phyloP scores from a whole-genome alignment of 129 eudicot genomes.

The Smallanthus sonchifolius region DNA sequence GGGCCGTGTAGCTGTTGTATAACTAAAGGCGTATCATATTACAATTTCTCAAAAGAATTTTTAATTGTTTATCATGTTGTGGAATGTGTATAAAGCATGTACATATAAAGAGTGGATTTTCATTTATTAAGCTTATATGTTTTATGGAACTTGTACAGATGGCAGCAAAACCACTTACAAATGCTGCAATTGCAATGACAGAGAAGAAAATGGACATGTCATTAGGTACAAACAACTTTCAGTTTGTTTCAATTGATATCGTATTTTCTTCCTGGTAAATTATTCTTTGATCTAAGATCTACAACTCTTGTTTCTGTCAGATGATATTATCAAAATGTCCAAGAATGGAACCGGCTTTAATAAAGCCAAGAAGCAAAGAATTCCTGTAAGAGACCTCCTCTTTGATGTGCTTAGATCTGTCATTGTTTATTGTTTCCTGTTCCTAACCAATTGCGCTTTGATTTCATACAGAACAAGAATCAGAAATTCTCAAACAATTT shows the following conservation, averaged over 20 bases:
- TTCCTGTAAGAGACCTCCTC: conserved; percentile 42
- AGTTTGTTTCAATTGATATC: neutral
- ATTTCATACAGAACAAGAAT: conserved; percentile 54
- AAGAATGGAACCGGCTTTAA: conserved; percentile 35
- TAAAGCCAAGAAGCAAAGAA: conserved; percentile 63
- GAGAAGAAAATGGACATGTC: conserved; percentile 98
- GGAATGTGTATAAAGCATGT: neutral
- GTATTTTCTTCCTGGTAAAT: neutral
- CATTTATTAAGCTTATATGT: neutral
- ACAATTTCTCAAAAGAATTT: neutral
- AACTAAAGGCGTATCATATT: neutral
- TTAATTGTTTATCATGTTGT: neutral
- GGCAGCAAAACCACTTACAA: conserved; percentile 75
- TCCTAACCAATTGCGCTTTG: neutral
- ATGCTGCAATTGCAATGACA: conserved; percentile 82
- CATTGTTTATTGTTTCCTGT: neutral
- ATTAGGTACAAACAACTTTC: conserved; percentile 47
- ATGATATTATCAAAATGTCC: conserved; percentile 92
- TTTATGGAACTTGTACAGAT: conserved; percentile 40
- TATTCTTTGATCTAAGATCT: neutral
- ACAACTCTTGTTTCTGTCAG: conserved; percentile 25
- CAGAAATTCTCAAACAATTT: conserved; percentile 39
- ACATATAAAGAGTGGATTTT: neutral
- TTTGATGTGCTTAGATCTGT: neutral
- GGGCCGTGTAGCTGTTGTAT: neutral